Evolutionary conservation across 306 rosid species (phyloP), one percentile per base, ranked within the genome.

Genomic region (Comarum palustre): DNA sequence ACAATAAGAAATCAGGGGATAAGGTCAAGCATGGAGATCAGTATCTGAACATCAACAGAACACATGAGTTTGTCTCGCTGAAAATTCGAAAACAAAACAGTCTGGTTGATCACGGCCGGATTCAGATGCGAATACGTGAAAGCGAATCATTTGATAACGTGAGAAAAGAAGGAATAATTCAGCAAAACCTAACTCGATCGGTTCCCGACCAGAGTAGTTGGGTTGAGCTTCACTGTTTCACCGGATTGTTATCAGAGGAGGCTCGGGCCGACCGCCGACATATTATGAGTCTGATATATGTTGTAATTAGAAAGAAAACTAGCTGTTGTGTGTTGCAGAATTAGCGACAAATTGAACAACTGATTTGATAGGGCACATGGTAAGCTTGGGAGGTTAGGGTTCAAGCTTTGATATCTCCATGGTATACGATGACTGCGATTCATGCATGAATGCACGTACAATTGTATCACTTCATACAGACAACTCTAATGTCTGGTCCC

Each of bases 331-430:
- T 46, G 73, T 29, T 43, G 24, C 20, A 31, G 48, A 66, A 36
- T 19, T 24, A 43, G 50, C 34, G 55, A 65, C 64, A 72, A 31
- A 66, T 32, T 29, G 73, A 58, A 22, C 2, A 1, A 12, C 14
- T 19, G 50, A 64, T 64, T 64, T 38, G 32, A 64, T 64, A 10
- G 69, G 31, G 48, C 69, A 64, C 69, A 64, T 64, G 50, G 50
- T 39, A 29, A 20, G 69, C 50, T 39, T n/a, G 50, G 48, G 69
- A 64, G 69, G 69, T 64, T 64, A 64, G 69, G 69, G 47, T 39
- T 32, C 69, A 11, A 4, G 17, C 13, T 20, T 36, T 32, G 15
- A 62, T 36, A 25, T 34, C 31, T 29, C 67, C 24, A 62, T 29
- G 10, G 45, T 14, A 8, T 39, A 2, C 29, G 59, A 48, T 48